phyloP scores from a whole-genome alignment of 2,329 filamentous ascomycete species.

The Helminthosporium solani region DNA sequence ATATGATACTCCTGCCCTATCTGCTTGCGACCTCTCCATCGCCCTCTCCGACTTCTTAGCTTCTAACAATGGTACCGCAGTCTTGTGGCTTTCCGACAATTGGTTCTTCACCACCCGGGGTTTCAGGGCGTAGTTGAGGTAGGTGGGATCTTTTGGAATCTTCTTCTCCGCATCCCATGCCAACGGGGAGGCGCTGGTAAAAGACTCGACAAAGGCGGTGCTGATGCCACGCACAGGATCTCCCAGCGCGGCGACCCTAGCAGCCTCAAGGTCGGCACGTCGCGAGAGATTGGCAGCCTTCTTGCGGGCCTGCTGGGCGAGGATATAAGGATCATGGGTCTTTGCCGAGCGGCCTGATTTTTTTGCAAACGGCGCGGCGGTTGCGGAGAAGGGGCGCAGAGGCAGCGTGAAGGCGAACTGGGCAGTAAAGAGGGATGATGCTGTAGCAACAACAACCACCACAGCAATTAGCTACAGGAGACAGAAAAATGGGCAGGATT shows the following conservation, averaged over 20 bases:
- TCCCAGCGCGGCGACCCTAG: constrained; percentile 66
- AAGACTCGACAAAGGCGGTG: constrained; percentile 81
- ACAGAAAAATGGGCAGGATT: neutral
- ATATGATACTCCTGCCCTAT: neutral
- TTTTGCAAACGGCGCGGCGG: constrained; percentile 61
- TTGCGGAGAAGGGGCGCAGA: constrained; percentile 60
- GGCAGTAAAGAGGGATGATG: constrained; percentile 25
- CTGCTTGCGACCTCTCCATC: neutral
- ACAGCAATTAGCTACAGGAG: constrained; percentile 1
- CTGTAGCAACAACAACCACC: too few relatives aligned
- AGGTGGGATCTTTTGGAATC: constrained; percentile 31
- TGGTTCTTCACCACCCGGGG: constrained; percentile 66
- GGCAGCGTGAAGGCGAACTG: constrained; percentile 56
- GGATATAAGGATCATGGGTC: constrained; percentile 77
- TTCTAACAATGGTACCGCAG: constrained; percentile 59
- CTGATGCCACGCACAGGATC: constrained; percentile 75
- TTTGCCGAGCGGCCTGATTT: constrained; percentile 52
- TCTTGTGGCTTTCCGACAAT: constrained; percentile 64
- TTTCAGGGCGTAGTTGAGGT: constrained; percentile 76
- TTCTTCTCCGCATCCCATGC: constrained; percentile 19
- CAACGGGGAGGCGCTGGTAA: constrained; percentile 60
- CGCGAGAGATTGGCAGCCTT: constrained; percentile 80
- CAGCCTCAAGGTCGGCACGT: constrained; percentile 66
- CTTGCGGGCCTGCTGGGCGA: constrained; percentile 77
- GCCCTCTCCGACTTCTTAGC: constrained; percentile 6